A percentile compares a stretch with the other conserved stretches of the same genome.
Evolutionary conservation across 2,329 filamentous ascomycete species (phyloP).

Genomic region (Byssoonygena ceratinophila): DNA sequence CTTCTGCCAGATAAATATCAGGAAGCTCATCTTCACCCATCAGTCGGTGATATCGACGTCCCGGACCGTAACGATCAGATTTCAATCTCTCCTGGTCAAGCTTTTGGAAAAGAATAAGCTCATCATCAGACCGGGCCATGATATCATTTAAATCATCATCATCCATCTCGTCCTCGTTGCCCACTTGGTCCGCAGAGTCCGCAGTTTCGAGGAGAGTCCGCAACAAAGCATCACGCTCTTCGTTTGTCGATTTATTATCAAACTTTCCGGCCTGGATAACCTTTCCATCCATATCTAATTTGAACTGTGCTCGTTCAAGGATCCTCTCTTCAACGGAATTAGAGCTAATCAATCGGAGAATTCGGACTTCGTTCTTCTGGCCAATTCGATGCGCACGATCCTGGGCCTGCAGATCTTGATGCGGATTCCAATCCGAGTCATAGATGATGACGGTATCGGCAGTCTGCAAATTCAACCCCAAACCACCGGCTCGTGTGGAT

Average conservation of each 20-base stretch:
- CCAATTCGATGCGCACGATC: constrained; percentile 99
- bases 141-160: constrained; percentile 95
- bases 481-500: constrained; percentile 95
- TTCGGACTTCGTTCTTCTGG: constrained; percentile 98
- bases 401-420: constrained; percentile 96
- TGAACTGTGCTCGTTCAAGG: constrained; percentile 88
- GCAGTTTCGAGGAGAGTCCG: constrained; percentile 81
- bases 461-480: constrained; percentile 92
- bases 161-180: constrained; percentile 94
- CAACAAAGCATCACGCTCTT: constrained; percentile 93
- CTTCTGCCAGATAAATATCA: constrained; percentile 85
- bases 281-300: constrained; percentile 98
- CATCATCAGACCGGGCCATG: constrained; percentile 75
- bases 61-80: constrained; percentile 60
- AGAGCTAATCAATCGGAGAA: constrained; percentile 86
- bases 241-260: constrained; percentile 98
- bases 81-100: constrained; percentile 66
- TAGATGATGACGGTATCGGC: constrained; percentile 99
- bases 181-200: constrained; percentile 56
- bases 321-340: constrained; percentile 99
- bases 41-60: constrained; percentile 60
- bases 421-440: constrained; percentile 98
- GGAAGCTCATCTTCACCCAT: constrained; percentile 82
- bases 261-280: constrained; percentile 99
- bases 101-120: constrained; percentile 66